Evolutionary conservation across 2,329 filamentous ascomycete genomes (phyloP).

Genomic region (Penicillium sp.): DNA sequence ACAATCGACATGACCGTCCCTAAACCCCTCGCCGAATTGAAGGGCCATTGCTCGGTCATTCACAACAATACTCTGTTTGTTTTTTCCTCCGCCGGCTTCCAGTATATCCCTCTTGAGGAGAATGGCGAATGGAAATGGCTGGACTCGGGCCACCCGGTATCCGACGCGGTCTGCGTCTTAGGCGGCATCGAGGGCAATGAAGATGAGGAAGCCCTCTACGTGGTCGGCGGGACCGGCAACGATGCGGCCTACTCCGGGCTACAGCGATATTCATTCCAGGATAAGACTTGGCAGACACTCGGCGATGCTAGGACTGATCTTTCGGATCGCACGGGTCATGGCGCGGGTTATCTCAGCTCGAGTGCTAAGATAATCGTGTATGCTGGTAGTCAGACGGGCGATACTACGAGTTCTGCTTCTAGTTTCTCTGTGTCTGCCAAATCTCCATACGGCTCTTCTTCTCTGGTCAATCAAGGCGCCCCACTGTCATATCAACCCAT

Average conservation of each 20-base stretch:
- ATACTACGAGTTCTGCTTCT: conserved; percentile 64
- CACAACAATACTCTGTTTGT: conserved; percentile 83
- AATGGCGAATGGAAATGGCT: conserved; percentile 74
- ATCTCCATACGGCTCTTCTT: conserved; percentile 65
- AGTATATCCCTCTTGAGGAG: conserved; percentile 69
- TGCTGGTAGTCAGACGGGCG: conserved; percentile 70
- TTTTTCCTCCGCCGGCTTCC: conserved; percentile 75
- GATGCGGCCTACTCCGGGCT: conserved; percentile 70
- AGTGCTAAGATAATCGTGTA: conserved; percentile 78
- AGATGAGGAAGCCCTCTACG: conserved; percentile 69
- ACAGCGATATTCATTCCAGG: conserved; percentile 67
- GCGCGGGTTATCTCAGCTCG: conserved; percentile 72
- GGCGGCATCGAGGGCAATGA: conserved; percentile 63
- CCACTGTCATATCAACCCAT: conserved; percentile 71
- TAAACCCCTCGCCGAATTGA: conserved; percentile 69
- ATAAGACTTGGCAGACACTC: conserved; percentile 64
- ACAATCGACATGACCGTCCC: conserved; percentile 68
- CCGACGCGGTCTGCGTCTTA: conserved; percentile 76
- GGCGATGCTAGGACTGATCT: conserved; percentile 57
- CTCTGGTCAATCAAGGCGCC: conserved; percentile 61
- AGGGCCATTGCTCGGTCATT: conserved; percentile 80
- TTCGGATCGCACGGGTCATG: conserved; percentile 74
- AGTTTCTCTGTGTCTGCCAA: conserved; percentile 75
- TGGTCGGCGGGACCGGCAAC: conserved; percentile 75
- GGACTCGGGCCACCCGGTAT: conserved; percentile 69